These are phyloP conservation scores for Metarhizium album DNA, from an alignment of 2,329 filamentous ascomycete genomes.

Conservation along the genomic window DNA sequence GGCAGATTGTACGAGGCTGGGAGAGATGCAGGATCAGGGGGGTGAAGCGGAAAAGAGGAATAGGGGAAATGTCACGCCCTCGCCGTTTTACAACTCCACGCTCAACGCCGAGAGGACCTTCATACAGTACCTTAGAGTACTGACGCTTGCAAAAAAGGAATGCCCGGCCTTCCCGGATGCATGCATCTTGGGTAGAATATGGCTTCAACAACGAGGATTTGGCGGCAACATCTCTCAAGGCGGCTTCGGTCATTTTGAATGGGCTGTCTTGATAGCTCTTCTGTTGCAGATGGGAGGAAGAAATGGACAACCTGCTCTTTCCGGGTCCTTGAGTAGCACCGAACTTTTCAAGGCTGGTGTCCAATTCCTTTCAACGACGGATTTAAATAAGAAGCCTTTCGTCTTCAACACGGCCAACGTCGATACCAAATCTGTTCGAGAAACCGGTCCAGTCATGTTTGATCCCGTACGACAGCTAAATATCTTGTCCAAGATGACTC, in stretches of 20 bases:
- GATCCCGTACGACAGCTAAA: constrained; percentile 69
- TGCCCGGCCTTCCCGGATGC: constrained; percentile 71
- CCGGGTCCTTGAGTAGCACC: constrained; percentile 74
- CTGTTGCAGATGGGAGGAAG: constrained; percentile 68
- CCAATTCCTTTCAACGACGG: constrained; percentile 70
- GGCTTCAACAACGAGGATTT: constrained; percentile 83
- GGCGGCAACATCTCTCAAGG: constrained; percentile 57
- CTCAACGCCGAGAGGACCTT: constrained; percentile 68
- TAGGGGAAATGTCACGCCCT: constrained; percentile 36
- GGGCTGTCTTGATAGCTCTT: constrained; percentile 69
- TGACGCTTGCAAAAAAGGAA: constrained; percentile 58
- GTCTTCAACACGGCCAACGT: constrained; percentile 29
- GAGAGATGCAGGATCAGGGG: constrained; percentile 32
- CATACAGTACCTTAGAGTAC: constrained; percentile 61
- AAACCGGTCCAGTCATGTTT: constrained; percentile 59
- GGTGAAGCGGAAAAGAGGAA: constrained; percentile 18
- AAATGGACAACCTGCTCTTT: constrained; percentile 61
- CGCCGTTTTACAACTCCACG: constrained; percentile 82
- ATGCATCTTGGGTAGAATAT: constrained; percentile 74
- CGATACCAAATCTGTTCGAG: constrained; percentile 25
- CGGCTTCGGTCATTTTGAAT: constrained; percentile 91
- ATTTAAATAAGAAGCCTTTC: constrained; percentile 59
- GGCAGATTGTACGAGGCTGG: constrained; percentile 58
- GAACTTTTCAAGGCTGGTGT: constrained; percentile 90
- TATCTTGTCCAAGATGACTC: constrained; percentile 79